Base-by-base conservation (phyloP, 345 rosid species). In the Salix caprea region DNA sequence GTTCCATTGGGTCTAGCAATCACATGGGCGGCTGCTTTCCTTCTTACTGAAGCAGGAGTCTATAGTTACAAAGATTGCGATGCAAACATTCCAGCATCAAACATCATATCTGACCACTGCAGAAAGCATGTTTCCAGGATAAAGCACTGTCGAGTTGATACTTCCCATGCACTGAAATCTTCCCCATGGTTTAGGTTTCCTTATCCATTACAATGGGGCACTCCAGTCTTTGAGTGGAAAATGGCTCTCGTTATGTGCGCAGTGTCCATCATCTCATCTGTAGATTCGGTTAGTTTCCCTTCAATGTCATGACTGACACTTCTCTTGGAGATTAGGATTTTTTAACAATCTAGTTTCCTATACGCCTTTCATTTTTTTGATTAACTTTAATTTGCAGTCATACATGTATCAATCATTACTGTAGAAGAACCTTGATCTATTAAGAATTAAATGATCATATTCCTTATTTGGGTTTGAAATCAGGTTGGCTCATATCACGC, bases 401-500 rank as follows among this genome's bases (percentile, higher is more conserved):
- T 46, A 13, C 16, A 46, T 14, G 16, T 46, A 46, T 24, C 23
- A 26, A 23, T 58, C 64, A n/a, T 23, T 9, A 58, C 3, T 30
- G 9, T 65, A 65, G 39, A 32, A 32, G 34, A 32, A 32, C 34
- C 34, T 32, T 32, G 75, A 69, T 70, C 16, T 72, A 9, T 24
- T 14, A 61, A 54, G n/a, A 16, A 19, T 67, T 21, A 28, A 56
- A 67, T 74, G 65, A 37, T 18, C 26, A 23, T 4, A 56, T 66
- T 70, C 14, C 71, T 72, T 67, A 76, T 75, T 66, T 74, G 39
- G 37, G 72, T 78, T 77, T 77, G 65, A 58, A 32, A 69, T 48
- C 80, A 96, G 99, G 99, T 91, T 82, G 99, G 99, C 46, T 96
- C 98, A 26, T 96, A 91, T 84, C 99, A 96, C 68, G 99, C 97